Evolutionary conservation across 2,329 filamentous ascomycete species (phyloP).

Genomic region (Talaromyces piceae): DNA sequence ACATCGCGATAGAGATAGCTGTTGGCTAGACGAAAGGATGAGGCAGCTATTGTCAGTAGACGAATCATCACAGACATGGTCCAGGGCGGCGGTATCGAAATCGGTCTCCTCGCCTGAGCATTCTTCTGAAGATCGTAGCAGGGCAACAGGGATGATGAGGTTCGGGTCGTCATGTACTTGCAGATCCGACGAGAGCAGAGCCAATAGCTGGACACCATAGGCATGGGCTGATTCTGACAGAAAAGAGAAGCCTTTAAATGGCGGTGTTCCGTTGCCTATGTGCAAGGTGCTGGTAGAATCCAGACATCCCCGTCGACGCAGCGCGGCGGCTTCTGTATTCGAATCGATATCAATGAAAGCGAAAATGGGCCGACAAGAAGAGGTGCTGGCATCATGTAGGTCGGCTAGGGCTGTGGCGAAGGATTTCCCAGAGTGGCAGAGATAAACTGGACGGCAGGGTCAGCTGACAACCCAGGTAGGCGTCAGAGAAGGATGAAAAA

Average conservation of each 20-base stretch:
- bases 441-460: constrained; percentile 38
- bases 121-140: constrained; percentile 27
- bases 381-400: constrained; percentile 39
- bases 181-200: constrained; percentile 43
- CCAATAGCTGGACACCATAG: constrained; percentile 43
- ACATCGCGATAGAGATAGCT: constrained; percentile 58
- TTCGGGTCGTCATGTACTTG: constrained; percentile 44
- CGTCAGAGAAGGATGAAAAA: constrained; percentile 1
- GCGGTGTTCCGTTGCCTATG: constrained; percentile 25
- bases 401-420: constrained; percentile 48
- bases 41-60: not conserved
- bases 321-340: constrained; percentile 29
- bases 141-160: constrained; percentile 44
- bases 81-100: not conserved
- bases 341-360: constrained; percentile 48
- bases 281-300: constrained; percentile 21
- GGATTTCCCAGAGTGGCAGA: constrained; percentile 46
- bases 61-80: constrained; percentile 12
- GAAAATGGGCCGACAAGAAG: constrained; percentile 47
- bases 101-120: not conserved
- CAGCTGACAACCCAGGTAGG: not conserved
- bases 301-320: constrained; percentile 23
- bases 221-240: constrained; percentile 38
- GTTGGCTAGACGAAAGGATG: constrained; percentile 38
- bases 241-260: constrained; percentile 35